A percentile compares a stretch with the other conserved stretches of the same genome.
These are phyloP conservation scores for Stylosanthes scabra DNA, from an alignment of 331 rosid species.

Conservation along the genomic window DNA sequence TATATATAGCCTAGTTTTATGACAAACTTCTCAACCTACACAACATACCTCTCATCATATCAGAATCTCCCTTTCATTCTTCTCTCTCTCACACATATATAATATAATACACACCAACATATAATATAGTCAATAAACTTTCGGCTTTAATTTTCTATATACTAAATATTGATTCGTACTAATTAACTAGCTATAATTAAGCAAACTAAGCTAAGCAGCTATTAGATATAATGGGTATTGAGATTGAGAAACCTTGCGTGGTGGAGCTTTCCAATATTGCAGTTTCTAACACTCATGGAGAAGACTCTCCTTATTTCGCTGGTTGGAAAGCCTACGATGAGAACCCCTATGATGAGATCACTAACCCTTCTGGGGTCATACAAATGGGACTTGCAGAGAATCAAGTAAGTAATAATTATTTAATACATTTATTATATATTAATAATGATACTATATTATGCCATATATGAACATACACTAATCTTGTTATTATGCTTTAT, in stretches of 20 bases:
- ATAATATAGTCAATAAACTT: background rate
- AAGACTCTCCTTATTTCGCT: conserved; percentile 89
- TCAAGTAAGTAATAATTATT: conserved; percentile 82
- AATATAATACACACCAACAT: background rate
- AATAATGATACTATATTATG: background rate
- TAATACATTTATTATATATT: background rate
- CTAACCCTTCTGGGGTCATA: conserved; percentile 77
- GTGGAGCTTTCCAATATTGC: conserved; percentile 72
- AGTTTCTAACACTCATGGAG: conserved; percentile 86
- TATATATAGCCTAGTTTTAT: conserved; percentile 46
- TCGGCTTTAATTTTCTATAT: too few species aligned
- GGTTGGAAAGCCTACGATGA: conserved; percentile 97
- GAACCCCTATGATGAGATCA: conserved; percentile 69
- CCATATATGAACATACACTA: background rate
- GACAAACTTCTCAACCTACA: conserved; percentile 37
- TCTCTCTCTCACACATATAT: background rate
- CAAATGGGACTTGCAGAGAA: conserved; percentile 97
- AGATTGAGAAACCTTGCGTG: conserved; percentile 47
- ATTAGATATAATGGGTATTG: conserved; percentile 25
- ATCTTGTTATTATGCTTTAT: background rate
- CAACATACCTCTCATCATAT: background rate
- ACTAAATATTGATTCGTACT: background rate
- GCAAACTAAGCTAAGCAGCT: background rate
- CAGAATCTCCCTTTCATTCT: conserved; percentile 8
- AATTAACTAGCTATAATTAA: background rate